phyloP scores from a whole-genome alignment of 345 rosid genomes.

The Dipteronia dyeriana region DNA sequence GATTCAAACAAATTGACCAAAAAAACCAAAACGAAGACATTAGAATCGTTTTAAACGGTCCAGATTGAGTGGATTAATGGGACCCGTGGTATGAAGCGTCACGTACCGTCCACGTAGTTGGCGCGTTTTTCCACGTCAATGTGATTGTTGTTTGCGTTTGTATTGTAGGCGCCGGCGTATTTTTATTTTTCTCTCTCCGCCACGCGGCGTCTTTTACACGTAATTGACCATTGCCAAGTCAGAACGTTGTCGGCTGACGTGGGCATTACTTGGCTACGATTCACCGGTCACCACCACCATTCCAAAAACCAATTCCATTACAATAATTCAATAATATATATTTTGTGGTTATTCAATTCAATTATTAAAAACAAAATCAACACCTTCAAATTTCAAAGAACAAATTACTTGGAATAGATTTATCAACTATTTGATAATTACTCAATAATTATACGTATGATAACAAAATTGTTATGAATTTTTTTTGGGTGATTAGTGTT shows the following conservation, averaged over 20 bases:
- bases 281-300: no score
- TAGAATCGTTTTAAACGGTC: neutral
- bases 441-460: no score
- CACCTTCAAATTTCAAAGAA: no score
- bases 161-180: neutral
- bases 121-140: neutral
- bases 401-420: no score
- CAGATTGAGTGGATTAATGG: neutral
- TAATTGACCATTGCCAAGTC: conserved; percentile 16
- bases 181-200: neutral
- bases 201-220: conserved; percentile 12
- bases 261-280: no score
- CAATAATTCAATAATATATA: no score
- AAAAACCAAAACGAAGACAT: neutral
- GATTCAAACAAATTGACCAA: neutral
- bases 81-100: neutral
- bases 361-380: no score
- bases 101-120: conserved; percentile 9
- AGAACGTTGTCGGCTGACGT: neutral
- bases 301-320: no score
- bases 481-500: no score
- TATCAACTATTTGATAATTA: no score
- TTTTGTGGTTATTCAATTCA: no score
- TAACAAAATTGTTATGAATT: no score
- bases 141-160: neutral